Evolutionary conservation across 768 basidiomycete species (phyloP).

Genomic region (Heimioporus sp.): DNA sequence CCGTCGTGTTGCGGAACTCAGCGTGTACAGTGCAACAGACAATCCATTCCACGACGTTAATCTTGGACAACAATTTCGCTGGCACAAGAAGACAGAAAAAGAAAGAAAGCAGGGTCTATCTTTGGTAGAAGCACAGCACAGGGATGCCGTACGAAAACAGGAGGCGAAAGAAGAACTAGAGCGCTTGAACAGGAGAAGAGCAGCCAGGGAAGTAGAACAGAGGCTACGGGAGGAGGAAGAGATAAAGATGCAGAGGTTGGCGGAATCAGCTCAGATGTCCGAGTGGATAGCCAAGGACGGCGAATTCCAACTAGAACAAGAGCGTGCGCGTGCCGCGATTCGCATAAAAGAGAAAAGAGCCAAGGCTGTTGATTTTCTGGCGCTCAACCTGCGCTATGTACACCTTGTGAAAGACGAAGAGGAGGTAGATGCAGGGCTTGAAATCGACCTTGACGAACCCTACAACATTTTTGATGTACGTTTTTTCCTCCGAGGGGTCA

Average conservation of each 20-base stretch:
- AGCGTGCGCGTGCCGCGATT: constrained; percentile 85
- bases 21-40: constrained; percentile 93
- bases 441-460: constrained; percentile 98
- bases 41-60: constrained; percentile 99
- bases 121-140: constrained; percentile 70
- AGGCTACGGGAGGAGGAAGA: constrained; percentile 91
- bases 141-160: constrained; percentile 75
- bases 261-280: constrained; percentile 96
- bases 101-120: constrained; percentile 87
- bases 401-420: constrained; percentile 72
- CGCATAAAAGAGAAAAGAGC: constrained; percentile 95
- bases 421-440: constrained; percentile 84
- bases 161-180: constrained; percentile 97
- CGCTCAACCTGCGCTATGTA: constrained; percentile 93
- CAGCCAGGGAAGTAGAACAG: constrained; percentile 90
- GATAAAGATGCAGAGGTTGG: constrained; percentile 78
- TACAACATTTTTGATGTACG: constrained; percentile 95
- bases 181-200: constrained; percentile 82
- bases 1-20: constrained; percentile 89
- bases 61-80: constrained; percentile 93
- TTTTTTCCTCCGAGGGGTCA: constrained; percentile 3
- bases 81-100: constrained; percentile 99
- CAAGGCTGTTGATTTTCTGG: constrained; percentile 97
- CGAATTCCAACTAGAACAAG: constrained; percentile 95
- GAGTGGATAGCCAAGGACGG: constrained; percentile 98